Evolutionary conservation across 768 basidiomycete species (phyloP).

Genomic region (Suillus subluteus): DNA sequence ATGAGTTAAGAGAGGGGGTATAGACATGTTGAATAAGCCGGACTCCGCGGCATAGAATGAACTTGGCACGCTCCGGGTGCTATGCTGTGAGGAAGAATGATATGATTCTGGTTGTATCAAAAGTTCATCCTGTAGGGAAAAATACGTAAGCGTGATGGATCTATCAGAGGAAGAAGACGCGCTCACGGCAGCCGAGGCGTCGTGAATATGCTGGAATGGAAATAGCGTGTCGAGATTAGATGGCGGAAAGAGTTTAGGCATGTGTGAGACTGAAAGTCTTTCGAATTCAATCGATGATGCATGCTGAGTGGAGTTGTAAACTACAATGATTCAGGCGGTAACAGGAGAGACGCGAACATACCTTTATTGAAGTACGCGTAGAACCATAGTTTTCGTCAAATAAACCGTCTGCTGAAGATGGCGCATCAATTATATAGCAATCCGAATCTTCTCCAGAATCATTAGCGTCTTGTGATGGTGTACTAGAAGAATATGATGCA

Average conservation of each 20-base stretch:
- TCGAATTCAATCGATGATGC: slow-evolving; percentile 5
- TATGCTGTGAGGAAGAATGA: slow-evolving; percentile 9
- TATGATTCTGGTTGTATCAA: background rate
- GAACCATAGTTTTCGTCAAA: slow-evolving; percentile 15
- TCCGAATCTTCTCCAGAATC: background rate
- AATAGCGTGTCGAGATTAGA: slow-evolving; percentile 11
- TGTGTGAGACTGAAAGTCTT: slow-evolving; percentile 11
- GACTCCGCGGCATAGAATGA: slow-evolving; percentile 13
- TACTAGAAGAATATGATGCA: slow-evolving; percentile 7
- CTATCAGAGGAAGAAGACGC: background rate
- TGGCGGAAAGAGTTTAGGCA: slow-evolving; percentile 16
- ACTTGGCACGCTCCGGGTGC: background rate
- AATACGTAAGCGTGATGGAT: slow-evolving; percentile 1
- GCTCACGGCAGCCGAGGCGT: slow-evolving; percentile 20
- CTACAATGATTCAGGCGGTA: slow-evolving; percentile 11
- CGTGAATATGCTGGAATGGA: slow-evolving; percentile 12
- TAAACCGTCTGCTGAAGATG: background rate
- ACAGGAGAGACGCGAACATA: slow-evolving; percentile 4
- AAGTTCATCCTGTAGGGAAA: slow-evolving; percentile 10
- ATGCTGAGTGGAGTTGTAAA: slow-evolving; percentile 18
- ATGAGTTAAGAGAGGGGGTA: slow-evolving; percentile 9
- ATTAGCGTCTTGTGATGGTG: background rate
- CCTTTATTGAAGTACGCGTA: slow-evolving; percentile 17
- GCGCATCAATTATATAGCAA: background rate
- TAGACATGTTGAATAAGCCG: slow-evolving; percentile 10